Evolutionary conservation across 768 basidiomycete species (phyloP).

Genomic region (Plicaturopsis crispa): DNA sequence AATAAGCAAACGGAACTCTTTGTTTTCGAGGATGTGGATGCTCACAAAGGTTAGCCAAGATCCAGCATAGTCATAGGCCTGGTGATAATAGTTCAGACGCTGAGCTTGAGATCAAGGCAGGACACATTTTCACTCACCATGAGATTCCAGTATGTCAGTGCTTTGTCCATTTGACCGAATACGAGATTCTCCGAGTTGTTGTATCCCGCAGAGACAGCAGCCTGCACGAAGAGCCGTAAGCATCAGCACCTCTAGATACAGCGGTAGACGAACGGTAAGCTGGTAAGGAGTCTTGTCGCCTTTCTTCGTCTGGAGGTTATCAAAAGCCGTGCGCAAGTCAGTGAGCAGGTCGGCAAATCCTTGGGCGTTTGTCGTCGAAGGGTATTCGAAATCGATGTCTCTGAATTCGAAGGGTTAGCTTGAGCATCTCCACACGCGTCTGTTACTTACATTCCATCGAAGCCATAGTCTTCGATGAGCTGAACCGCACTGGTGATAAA

Average conservation of each 20-base stretch:
- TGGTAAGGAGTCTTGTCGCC: conserved; percentile 55
- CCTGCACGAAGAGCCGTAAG: too few relatives aligned
- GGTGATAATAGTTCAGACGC: too few relatives aligned
- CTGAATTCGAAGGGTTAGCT: conserved; percentile 18
- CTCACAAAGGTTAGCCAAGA: conserved; percentile 61
- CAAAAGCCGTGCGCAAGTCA: conserved; percentile 54
- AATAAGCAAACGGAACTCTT: background rate
- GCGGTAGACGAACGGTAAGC: too few relatives aligned
- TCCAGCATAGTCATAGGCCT: conserved; percentile 75
- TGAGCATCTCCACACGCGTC: background rate
- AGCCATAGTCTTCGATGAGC: conserved; percentile 66
- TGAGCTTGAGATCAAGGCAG: too few relatives aligned
- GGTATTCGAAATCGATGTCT: conserved; percentile 79
- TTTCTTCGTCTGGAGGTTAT: conserved; percentile 47
- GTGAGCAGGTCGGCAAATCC: conserved; percentile 62
- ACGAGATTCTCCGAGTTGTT: conserved; percentile 50
- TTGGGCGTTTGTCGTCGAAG: conserved; percentile 45
- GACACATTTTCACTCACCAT: conserved; percentile 61
- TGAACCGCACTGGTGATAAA: conserved; percentile 59
- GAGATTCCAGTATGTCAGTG: conserved; percentile 72
- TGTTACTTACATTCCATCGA: conserved; percentile 62
- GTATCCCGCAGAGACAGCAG: conserved; percentile 58
- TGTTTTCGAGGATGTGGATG: conserved; percentile 22
- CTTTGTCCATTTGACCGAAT: conserved; percentile 56
- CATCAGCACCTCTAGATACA: too few relatives aligned